Evolutionary conservation across 2,329 filamentous ascomycete species (phyloP), one percentile per base, ranked within the genome.

Genomic region (Clarireedia monteithiana): DNA sequence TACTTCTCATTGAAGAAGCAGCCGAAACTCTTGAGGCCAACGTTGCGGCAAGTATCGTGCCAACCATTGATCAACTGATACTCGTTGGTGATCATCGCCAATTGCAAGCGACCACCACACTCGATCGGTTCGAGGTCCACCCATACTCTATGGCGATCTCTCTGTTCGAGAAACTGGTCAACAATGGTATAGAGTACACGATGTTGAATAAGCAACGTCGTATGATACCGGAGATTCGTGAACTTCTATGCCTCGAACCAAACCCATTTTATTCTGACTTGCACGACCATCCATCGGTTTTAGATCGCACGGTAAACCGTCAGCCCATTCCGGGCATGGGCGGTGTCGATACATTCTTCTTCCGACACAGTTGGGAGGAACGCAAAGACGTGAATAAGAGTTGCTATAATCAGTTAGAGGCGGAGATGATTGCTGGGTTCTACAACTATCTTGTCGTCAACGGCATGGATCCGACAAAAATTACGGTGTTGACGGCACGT

Each of bases 401-500:
- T 36, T 84, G 80, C 30, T 80, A 78, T 65, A 96, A 96, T 64
- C 68, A 73, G 0, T 70, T 76, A 2, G 91, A 96, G 67, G 89
- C 89, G 0, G 73, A 81, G 1, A 92, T 96, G 85, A 75, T 96
- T 30, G 79, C 84, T 0, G 77, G 77, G 0, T 88, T 95, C 61
- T 84, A 85, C 60, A 73, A 81, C 26, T 88, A 96, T 64, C 79
- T 96, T 0, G 68, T 85, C 1, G 72, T 82, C 57, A 92, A 91
- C 59, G 85, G 85, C 0, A 72, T 85, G 1, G 63, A 72, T 0
- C 68, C 79, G 0, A 68, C 72, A 0, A 75, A 85, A 5, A 91
- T 96, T 55, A 95, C 90, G 0, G 74, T 96, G 3, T 71, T 96
- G 50, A 92, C 90, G 0, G 62, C 66, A 59, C 50, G 55, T 9